Conservation (phyloP, 345 rosid genomes). For the Linum trigynum region DNA sequence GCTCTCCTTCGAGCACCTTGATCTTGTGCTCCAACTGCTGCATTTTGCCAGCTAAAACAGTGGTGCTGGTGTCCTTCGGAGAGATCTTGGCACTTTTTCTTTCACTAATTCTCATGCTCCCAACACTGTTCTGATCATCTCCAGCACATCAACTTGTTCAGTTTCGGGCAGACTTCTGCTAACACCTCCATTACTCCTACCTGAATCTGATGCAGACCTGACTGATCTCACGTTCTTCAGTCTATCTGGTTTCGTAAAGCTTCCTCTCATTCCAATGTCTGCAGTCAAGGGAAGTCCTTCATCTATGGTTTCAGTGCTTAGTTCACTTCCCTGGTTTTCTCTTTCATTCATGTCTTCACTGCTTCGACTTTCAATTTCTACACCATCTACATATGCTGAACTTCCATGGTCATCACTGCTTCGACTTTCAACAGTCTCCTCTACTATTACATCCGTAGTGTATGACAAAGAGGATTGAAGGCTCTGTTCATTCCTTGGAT, state of each 20-base stretch:
- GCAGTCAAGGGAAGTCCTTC: too few species aligned
- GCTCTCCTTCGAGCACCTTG: slow-evolving; percentile 72
- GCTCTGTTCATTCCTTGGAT: slow-evolving; percentile 11
- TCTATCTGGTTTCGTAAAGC: slow-evolving; percentile 36
- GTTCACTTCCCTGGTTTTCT: slow-evolving; percentile 11
- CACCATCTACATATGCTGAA: slow-evolving; percentile 13
- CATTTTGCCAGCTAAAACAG: slow-evolving; percentile 47
- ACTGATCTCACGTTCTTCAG: slow-evolving; percentile 65
- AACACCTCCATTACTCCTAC: slow-evolving; percentile 32
- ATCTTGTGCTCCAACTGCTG: slow-evolving; percentile 58
- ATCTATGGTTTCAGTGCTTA: slow-evolving; percentile 14
- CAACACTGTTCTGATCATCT: slow-evolving; percentile 20
- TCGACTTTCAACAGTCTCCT: slow-evolving; percentile 15
- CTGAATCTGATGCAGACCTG: slow-evolving; percentile 46
- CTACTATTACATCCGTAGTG: slow-evolving; percentile 15
- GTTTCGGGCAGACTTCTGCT: slow-evolving; percentile 28
- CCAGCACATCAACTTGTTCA: slow-evolving; percentile 22
- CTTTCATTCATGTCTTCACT: slow-evolving; percentile 17
- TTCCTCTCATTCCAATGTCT: slow-evolving; percentile 27
- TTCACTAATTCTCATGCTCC: slow-evolving; percentile 29
- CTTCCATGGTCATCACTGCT: slow-evolving; percentile 11
- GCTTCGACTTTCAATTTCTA: too few species aligned
- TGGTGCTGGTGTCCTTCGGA: slow-evolving; percentile 32
- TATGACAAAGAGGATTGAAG: slow-evolving; percentile 25
- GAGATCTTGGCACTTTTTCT: slow-evolving; percentile 42